Conservation (phyloP, 768 basidiomycete species). For the Trichaptum fuscoviolaceum region DNA sequence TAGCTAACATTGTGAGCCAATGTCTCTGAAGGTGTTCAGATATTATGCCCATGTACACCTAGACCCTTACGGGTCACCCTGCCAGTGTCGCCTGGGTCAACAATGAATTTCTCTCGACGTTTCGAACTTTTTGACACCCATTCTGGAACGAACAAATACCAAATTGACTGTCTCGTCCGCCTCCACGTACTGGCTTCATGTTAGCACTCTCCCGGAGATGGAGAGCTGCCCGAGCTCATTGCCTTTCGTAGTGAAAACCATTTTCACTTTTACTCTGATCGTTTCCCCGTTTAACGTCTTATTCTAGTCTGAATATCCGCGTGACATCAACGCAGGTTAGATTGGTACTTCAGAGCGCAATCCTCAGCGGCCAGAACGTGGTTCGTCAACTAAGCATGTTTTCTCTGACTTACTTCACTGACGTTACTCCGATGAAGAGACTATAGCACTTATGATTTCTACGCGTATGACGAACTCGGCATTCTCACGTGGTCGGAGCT, state of each 20-base stretch:
- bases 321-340: slow-evolving; percentile 43
- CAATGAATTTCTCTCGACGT: slow-evolving; percentile 52
- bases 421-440: slow-evolving; percentile 25
- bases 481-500: slow-evolving; percentile 60
- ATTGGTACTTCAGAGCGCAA: slow-evolving; percentile 53
- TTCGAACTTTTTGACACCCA: slow-evolving; percentile 33
- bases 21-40: background rate
- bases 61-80: slow-evolving; percentile 49
- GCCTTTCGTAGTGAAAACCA: no score
- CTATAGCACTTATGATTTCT: slow-evolving; percentile 52
- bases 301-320: slow-evolving; percentile 46
- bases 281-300: no score
- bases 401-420: background rate
- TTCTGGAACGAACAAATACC: slow-evolving; percentile 23
- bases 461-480: slow-evolving; percentile 55
- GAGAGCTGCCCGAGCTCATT: slow-evolving; percentile 32
- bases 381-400: slow-evolving; percentile 26
- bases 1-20: slow-evolving; percentile 45
- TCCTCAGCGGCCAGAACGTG: slow-evolving; percentile 55
- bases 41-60: slow-evolving; percentile 3
- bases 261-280: no score
- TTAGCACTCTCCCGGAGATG: slow-evolving; percentile 42
- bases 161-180: slow-evolving; percentile 50
- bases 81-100: slow-evolving; percentile 53
- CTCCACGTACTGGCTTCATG: slow-evolving; percentile 47